phyloP scores from a whole-genome alignment of 2,329 filamentous ascomycete species.

The Coniochaeta sp. region DNA sequence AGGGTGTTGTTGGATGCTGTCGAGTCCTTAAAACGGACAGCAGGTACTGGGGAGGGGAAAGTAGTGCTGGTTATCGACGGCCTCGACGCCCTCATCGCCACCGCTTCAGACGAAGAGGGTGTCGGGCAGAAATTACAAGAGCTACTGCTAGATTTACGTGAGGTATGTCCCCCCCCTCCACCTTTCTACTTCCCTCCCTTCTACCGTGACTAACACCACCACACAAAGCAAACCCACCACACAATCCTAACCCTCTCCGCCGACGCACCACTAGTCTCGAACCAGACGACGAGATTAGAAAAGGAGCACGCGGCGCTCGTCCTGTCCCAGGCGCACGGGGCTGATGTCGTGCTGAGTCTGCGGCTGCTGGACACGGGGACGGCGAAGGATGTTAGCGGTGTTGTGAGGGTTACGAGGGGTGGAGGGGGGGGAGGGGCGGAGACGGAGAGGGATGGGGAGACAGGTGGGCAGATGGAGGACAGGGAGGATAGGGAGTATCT shows the following conservation, averaged over 20 bases:
- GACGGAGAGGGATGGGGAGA: too few species aligned
- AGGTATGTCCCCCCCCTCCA: constrained; percentile 41
- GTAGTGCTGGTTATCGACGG: constrained; percentile 60
- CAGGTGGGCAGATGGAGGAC: too few species aligned
- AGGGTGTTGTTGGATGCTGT: constrained; percentile 32
- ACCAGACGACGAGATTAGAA: constrained; percentile 59
- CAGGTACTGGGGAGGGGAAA: constrained; percentile 18
- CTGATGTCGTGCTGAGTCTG: constrained; percentile 63
- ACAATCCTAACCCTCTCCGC: constrained; percentile 64
- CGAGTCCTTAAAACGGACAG: constrained; percentile 19
- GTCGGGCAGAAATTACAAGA: constrained; percentile 35
- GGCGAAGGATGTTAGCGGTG: constrained; percentile 87
- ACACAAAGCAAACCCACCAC: constrained; percentile 51
- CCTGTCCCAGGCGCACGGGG: constrained; percentile 66
- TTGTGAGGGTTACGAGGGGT: constrained; percentile 66
- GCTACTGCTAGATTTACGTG: constrained; percentile 51
- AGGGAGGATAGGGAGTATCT: constrained; percentile 63
- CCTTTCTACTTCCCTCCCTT: neutral
- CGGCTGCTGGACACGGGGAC: constrained; percentile 77
- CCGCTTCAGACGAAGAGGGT: constrained; percentile 38
- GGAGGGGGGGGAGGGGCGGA: too few species aligned
- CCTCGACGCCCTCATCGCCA: constrained; percentile 56
- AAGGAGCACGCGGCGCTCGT: constrained; percentile 64
- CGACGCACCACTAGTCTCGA: constrained; percentile 62
- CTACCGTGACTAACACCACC: neutral